These are phyloP conservation scores for Tulasnella sp. DNA, from an alignment of 768 basidiomycete species.

Conservation along the genomic window DNA sequence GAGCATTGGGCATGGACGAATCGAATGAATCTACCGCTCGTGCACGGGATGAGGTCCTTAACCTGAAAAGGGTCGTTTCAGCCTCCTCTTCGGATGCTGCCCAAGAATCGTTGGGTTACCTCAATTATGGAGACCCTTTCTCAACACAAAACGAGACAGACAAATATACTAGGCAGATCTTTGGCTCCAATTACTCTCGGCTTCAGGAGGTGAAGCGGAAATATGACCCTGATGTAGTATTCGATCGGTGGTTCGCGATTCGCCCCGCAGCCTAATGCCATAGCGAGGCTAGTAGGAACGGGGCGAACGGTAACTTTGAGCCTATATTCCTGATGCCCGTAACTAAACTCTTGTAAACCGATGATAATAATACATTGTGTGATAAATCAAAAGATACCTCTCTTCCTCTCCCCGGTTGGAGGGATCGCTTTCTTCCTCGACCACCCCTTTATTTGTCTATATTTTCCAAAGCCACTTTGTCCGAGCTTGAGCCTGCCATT, in stretches of 20 bases:
- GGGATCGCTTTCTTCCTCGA: no score
- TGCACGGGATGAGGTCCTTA: not conserved
- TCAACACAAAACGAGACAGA: not conserved
- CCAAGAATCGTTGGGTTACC: conserved; percentile 1
- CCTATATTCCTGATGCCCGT: no score
- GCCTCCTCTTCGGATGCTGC: not conserved
- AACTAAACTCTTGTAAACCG: no score
- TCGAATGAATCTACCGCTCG: not conserved
- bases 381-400: no score
- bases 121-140: not conserved
- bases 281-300: not conserved
- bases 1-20: not conserved
- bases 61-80: not conserved
- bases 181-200: conserved; percentile 12
- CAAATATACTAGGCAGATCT: not conserved
- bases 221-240: conserved; percentile 17
- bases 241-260: conserved; percentile 23
- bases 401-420: no score
- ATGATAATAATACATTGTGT: no score
- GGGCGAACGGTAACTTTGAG: no score
- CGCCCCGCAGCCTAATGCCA: not conserved
- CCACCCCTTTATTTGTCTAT: no score
- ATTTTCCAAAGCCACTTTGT: no score
- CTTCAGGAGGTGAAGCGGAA: conserved; percentile 14
- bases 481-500: no score